Percentiles rank a stretch among this genome's conserved stretches.
Evolutionary conservation across 441 rosid genomes (phyloP).

Genomic region (Capsella rubella): DNA sequence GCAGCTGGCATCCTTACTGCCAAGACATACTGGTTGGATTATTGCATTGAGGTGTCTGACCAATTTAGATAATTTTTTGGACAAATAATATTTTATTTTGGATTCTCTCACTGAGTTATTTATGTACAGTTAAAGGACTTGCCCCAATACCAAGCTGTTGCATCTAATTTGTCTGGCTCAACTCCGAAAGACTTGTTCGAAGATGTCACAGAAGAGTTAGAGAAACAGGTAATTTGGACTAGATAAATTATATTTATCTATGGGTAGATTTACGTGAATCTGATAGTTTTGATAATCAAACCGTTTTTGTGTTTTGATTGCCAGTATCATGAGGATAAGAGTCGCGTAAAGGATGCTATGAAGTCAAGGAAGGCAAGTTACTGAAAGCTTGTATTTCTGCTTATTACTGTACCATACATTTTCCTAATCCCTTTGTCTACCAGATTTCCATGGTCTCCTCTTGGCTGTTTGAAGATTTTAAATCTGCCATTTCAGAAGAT

Average conservation of each 20-base stretch:
- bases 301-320: slow-evolving; percentile 20
- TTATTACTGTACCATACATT: slow-evolving; percentile 26
- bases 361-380: slow-evolving; percentile 75
- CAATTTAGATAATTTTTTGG: slow-evolving; percentile 5
- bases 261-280: slow-evolving; percentile 5
- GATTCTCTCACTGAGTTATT: slow-evolving; percentile 25
- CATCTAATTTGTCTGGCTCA: slow-evolving; percentile 86
- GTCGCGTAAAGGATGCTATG: slow-evolving; percentile 75
- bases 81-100: background rate
- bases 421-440: slow-evolving; percentile 32
- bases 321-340: slow-evolving; percentile 91
- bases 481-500: slow-evolving; percentile 65
- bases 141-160: slow-evolving; percentile 91
- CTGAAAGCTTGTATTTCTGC: background rate
- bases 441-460: slow-evolving; percentile 67
- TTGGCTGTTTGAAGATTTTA: slow-evolving; percentile 86
- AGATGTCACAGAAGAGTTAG: slow-evolving; percentile 84
- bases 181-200: slow-evolving; percentile 96
- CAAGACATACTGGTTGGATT: slow-evolving; percentile 87
- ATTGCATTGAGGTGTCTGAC: slow-evolving; percentile 75
- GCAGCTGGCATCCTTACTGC: slow-evolving; percentile 81
- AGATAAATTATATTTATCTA: slow-evolving; percentile 6
- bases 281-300: slow-evolving; percentile 23
- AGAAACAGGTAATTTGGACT: slow-evolving; percentile 65
- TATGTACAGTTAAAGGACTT: slow-evolving; percentile 74